phyloP scores from a whole-genome alignment of 2,329 filamentous ascomycete species.

The Fusarium nurragi region DNA sequence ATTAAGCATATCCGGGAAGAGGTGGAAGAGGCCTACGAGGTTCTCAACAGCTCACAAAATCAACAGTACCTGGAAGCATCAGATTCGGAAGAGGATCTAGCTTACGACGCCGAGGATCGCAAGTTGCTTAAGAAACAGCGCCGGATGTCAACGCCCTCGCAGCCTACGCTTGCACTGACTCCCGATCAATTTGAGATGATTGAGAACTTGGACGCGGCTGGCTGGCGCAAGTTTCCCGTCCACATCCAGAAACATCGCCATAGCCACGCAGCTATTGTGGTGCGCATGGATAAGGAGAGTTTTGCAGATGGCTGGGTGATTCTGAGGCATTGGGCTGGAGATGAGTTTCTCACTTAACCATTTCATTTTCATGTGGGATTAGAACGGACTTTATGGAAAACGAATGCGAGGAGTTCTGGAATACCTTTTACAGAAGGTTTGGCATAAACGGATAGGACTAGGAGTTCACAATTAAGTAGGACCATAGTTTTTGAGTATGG shows the following conservation, averaged over 20 bases:
- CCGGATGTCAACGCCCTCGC: conserved; percentile 55
- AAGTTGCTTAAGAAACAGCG: conserved; percentile 54
- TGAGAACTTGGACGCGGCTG: conserved; percentile 73
- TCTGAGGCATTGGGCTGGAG: conserved; percentile 80
- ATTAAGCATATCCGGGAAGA: conserved; percentile 79
- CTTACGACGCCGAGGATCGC: conserved; percentile 50
- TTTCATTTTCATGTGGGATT: not conserved
- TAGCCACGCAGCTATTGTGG: conserved; percentile 90
- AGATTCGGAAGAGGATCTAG: conserved; percentile 55
- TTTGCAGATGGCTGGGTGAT: conserved; percentile 84
- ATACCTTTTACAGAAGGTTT: not conserved
- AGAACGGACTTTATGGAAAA: not conserved
- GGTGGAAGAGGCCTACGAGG: conserved; percentile 81
- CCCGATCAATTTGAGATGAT: conserved; percentile 88
- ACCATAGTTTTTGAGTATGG: not conserved
- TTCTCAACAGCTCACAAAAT: conserved; percentile 72
- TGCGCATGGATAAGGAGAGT: conserved; percentile 71
- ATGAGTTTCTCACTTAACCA: conserved; percentile 67
- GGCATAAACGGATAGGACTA: conserved; percentile 8
- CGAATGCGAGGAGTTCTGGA: conserved; percentile 23
- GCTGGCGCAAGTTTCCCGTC: conserved; percentile 73
- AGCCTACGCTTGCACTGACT: conserved; percentile 80
- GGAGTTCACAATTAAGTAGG: not conserved
- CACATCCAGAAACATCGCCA: conserved; percentile 82
- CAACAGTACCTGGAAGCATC: conserved; percentile 75